Conservation (phyloP, 495 filamentous ascomycete genomes). For the Xylaria venustula region DNA sequence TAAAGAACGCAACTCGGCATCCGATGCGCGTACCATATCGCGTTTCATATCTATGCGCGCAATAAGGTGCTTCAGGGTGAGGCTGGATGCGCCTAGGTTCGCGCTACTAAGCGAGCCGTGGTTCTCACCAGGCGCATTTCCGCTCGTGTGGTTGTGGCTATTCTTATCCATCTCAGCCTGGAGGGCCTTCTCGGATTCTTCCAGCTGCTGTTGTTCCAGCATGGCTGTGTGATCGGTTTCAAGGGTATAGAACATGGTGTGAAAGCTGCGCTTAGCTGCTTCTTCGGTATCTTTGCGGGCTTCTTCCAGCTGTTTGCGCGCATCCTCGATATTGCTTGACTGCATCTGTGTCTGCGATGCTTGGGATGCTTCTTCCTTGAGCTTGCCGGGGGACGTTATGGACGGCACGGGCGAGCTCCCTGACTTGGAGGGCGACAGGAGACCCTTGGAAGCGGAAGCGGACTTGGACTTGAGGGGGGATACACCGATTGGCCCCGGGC, state of each 20-base stretch:
- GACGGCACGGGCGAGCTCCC: slow-evolving; percentile 56
- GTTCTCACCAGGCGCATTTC: slow-evolving; percentile 48
- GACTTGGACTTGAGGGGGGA: slow-evolving; percentile 64
- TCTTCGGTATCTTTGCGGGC: slow-evolving; percentile 92
- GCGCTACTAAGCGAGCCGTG: slow-evolving; percentile 88
- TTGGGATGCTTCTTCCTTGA: slow-evolving; percentile 39
- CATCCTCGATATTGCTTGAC: slow-evolving; percentile 71
- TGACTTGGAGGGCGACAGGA: slow-evolving; percentile 57
- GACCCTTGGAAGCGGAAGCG: slow-evolving; percentile 43
- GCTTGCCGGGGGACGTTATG: slow-evolving; percentile 50
- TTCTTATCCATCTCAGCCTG: slow-evolving; percentile 88
- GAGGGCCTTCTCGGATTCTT: slow-evolving; percentile 92
- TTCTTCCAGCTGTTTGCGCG: slow-evolving; percentile 89
- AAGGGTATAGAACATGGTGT: slow-evolving; percentile 89
- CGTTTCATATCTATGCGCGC: slow-evolving; percentile 91
- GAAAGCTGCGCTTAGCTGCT: slow-evolving; percentile 81
- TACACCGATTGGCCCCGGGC: slow-evolving; percentile 29
- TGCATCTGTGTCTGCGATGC: slow-evolving; percentile 43
- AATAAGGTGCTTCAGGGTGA: slow-evolving; percentile 95
- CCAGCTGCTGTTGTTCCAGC: slow-evolving; percentile 95
- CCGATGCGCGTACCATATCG: slow-evolving; percentile 81
- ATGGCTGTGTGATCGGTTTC: slow-evolving; percentile 95
- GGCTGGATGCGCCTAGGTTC: slow-evolving; percentile 93
- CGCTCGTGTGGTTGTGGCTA: slow-evolving; percentile 43
- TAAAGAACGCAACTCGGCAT: slow-evolving; percentile 84